These are phyloP conservation scores for Cryptosporidium ryanae DNA, from an alignment of 169 alveolate genomes.

Conservation along the genomic window DNA sequence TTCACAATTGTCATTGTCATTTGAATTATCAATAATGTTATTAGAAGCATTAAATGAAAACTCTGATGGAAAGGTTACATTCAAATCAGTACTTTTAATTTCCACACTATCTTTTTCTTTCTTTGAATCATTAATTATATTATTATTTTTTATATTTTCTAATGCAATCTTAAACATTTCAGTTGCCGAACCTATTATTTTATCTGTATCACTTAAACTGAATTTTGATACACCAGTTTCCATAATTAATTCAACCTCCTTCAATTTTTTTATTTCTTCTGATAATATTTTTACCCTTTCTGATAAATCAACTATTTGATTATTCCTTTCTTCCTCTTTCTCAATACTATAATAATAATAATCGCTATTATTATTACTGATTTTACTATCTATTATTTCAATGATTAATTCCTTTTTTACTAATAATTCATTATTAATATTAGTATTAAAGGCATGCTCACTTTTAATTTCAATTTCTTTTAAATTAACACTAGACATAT, in stretches of 20 bases:
- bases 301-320: constrained; percentile 41
- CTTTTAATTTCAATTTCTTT: constrained; percentile 17
- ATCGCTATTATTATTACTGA: too few species aligned
- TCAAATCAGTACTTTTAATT: background rate
- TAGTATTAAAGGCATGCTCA: too few species aligned
- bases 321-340: constrained; percentile 9
- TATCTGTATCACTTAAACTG: constrained; percentile 23
- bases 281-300: constrained; percentile 26
- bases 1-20: constrained; percentile 1
- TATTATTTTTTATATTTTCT: constrained; percentile 4
- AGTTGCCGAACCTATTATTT: constrained; percentile 55
- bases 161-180: constrained; percentile 62
- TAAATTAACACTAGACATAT: background rate
- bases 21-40: background rate
- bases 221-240: background rate
- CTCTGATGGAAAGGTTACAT: constrained; percentile 27
- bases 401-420: background rate
- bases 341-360: constrained; percentile 20
- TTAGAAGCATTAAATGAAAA: constrained; percentile 17
- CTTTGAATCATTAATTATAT: background rate
- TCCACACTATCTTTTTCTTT: background rate
- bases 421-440: background rate
- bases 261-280: constrained; percentile 27
- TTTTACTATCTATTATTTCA: background rate
- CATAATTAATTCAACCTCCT: constrained; percentile 22